phyloP scores from a whole-genome alignment of 1,284 basidiomycete genomes.

The Marasmius oreades region DNA sequence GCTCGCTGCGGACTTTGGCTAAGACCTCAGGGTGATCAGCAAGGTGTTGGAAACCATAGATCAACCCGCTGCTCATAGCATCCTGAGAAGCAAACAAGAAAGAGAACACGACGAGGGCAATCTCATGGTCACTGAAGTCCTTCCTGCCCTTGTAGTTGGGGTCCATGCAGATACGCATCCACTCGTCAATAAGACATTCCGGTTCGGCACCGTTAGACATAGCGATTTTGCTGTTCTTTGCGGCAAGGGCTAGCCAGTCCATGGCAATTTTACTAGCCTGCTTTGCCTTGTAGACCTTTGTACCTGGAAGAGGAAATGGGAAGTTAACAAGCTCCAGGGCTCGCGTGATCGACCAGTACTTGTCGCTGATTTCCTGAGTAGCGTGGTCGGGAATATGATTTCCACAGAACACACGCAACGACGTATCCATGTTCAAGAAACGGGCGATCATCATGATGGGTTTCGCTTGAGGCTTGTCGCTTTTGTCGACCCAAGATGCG shows the following conservation, averaged over 20 bases:
- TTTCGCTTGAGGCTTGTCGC: conserved; percentile 47
- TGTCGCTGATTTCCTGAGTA: conserved; percentile 80
- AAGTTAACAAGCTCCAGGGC: conserved; percentile 99
- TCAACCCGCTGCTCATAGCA: conserved; percentile 93
- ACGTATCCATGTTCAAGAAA: conserved; percentile 97
- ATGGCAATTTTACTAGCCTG: conserved; percentile 90
- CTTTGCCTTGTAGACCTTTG: conserved; percentile 94
- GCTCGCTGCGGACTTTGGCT: conserved; percentile 90
- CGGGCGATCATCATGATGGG: conserved; percentile 91
- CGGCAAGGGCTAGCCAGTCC: conserved; percentile 81
- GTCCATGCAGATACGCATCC: conserved; percentile 77
- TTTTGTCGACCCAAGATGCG: conserved; percentile 63
- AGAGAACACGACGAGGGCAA: conserved; percentile 93
- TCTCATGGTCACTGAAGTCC: conserved; percentile 93
- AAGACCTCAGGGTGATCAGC: conserved; percentile 90
- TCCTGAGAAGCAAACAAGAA: conserved; percentile 99
- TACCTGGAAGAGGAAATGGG: conserved; percentile 93
- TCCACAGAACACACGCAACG: conserved; percentile 93
- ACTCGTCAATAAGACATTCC: conserved; percentile 90
- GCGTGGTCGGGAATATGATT: conserved; percentile 82
- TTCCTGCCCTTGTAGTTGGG: conserved; percentile 73
- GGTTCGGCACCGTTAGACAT: conserved; percentile 84
- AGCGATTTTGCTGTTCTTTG: conserved; percentile 76
- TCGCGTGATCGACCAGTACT: conserved; percentile 95
- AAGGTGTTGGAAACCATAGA: conserved; percentile 95